Evolutionary conservation across 805 yeast genomes (phyloP), one percentile per base, ranked within the genome.

Genomic region (Lipomyces sp.): DNA sequence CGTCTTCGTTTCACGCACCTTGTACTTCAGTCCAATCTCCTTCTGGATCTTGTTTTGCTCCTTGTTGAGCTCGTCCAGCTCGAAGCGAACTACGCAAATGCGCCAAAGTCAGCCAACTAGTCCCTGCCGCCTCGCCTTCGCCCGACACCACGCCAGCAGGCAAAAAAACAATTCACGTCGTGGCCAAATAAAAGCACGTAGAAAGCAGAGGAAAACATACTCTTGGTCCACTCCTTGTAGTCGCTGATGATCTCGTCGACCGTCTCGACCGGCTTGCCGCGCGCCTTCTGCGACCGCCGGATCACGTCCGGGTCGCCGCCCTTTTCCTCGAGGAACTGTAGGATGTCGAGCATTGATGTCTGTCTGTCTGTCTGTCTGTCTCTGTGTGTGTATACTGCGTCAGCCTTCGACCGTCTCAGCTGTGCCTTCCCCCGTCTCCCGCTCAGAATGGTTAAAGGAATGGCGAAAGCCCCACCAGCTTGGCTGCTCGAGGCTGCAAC

Each of bases 231-330:
- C 55, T 81, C 82, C 72, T 86, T 86, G 78, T 93, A 93, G 62
- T 84, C 95, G 57, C 74, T 77, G 67, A 93, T 87, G 68, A 93
- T 90, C 73, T 91, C 96, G 69, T 93, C 98, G 45, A 93, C 98
- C 46, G 93, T 66, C 71, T 93, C 98, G 46, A 90, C 98, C 32
- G 93, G 74, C 62, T 80, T 98, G 56, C 95, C 95, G 76, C 98
- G 88, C 57, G 95, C 95, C 70, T 74, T 81, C 72, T 93, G 98
- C 34, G 97, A 90, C 65, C 74, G 80, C 69, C 84, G 84, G 68
- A 93, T 88, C 47, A 75, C 75, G 61, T 90, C 91, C 38, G 98
- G 96, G 70, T 90, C 81, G 57, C 98, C 98, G 53, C 98, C 98
- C 73, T 89, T 91, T 68, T 93, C 98, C 62, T 83, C 95, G 62